Conservation (phyloP, 768 basidiomycete genomes). For the Polyporus arcularius region DNA sequence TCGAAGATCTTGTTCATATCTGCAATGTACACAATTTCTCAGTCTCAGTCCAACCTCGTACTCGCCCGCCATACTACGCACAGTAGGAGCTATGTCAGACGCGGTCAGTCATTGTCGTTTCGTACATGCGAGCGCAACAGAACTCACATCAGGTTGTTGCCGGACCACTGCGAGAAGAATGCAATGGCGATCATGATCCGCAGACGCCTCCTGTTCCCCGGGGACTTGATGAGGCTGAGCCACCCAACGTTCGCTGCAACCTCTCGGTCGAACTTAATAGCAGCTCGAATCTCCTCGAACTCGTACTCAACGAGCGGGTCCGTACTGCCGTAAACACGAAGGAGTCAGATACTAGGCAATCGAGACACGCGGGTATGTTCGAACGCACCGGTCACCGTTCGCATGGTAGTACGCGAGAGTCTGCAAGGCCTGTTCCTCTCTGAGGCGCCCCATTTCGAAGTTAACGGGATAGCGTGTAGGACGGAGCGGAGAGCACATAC, state of each 20-base stretch:
- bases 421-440: conserved; percentile 36
- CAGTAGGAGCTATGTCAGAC: conserved; percentile 25
- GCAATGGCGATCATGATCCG: conserved; percentile 58
- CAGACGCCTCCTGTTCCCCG: conserved; percentile 56
- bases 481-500: conserved; percentile 14
- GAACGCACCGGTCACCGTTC: conserved; percentile 33
- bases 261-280: conserved; percentile 31
- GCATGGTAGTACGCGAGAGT: conserved; percentile 44
- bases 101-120: not conserved
- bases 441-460: not conserved
- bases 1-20: conserved; percentile 56
- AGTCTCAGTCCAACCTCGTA: not conserved
- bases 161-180: conserved; percentile 54
- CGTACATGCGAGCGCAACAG: not conserved
- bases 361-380: not conserved
- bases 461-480: not conserved
- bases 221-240: conserved; percentile 49
- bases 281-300: conserved; percentile 66
- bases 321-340: conserved; percentile 18
- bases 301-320: conserved; percentile 63
- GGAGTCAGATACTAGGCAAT: not conserved
- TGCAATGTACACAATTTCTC: not conserved
- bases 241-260: conserved; percentile 46
- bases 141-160: conserved; percentile 25
- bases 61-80: conserved; percentile 13